Base-by-base conservation (phyloP, 2,329 filamentous ascomycete genomes). In the Leptographium procerum region DNA sequence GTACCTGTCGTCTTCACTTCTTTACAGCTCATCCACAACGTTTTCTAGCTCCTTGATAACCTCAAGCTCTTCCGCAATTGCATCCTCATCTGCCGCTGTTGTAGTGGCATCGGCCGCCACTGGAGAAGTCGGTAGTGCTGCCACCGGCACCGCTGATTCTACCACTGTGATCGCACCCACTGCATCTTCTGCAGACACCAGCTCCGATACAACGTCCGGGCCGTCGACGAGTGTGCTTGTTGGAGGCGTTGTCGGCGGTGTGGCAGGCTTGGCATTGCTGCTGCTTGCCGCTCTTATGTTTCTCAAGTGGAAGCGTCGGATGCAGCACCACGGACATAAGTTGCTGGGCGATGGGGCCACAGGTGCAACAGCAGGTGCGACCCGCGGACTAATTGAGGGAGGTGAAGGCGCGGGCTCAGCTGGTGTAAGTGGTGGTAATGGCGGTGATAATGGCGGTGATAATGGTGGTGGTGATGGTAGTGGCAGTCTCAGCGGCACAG, bases 231-330 rank as follows among this genome's bases (percentile, higher is more conserved):
- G 65, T 26, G 69, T 71, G 10, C 66, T 84, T 31, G 79, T 82
- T 9, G 81, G 81, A 0, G 76, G 81, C 34, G 79, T 84, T 1
- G 72, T 84, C 22, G 81, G 81, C 26, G 75, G 79, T 47, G 67
- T 86, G 34, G 82, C 83, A 19, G 83, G 82, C 22, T 68, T 81
- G 1, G 82, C 81, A 14, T 71, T 85, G 52, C 67, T 86, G 54
- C 69, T 81, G 4, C 66, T 85, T 5, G 66, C 84, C 24, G 67
- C 82, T 7, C 68, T 85, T 59, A 71, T 79, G 60, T 64, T 78
- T n/a, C 65, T 85, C 50, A 74, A 75, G 63, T 82, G 79, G 73
- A 84, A 77, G 66, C 75, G 73, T 58, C 73, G 74, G 58, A 60
- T 63, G 13, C 64, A 68, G 36, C 16, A 34, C 19, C 69, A 72